Conservation (phyloP, 345 rosid genomes). For the Geranium brycei region DNA sequence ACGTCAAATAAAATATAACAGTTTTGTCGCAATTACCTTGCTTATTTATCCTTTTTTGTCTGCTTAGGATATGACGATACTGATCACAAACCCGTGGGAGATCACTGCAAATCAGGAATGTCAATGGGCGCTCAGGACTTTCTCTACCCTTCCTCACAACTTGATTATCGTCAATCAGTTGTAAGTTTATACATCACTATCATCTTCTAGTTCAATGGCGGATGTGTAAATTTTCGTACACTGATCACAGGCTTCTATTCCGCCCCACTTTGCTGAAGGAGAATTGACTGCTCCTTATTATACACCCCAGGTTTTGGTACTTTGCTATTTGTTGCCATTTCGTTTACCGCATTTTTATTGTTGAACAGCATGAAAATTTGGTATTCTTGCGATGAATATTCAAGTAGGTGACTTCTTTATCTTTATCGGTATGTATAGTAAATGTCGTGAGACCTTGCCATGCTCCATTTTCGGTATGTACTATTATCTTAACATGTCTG, state of each 20-base stretch:
- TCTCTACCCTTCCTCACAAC: constrained; percentile 34
- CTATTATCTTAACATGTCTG: no score
- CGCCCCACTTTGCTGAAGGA: constrained; percentile 40
- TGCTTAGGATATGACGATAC: constrained; percentile 30
- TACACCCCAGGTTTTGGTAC: constrained; percentile 36
- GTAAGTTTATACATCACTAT: constrained; percentile 18
- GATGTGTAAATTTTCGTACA: neutral
- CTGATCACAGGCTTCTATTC: constrained; percentile 28
- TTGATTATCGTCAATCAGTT: constrained; percentile 22
- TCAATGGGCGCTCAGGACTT: constrained; percentile 34
- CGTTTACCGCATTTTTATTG: neutral
- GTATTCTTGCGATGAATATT: no score
- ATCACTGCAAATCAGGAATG: constrained; percentile 23
- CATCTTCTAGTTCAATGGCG: neutral
- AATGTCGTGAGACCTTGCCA: no score
- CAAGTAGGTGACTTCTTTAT: no score
- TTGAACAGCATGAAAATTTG: neutral
- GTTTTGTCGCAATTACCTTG: no score
- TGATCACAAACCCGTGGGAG: constrained; percentile 24
- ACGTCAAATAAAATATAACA: no score
- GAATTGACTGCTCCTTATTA: constrained; percentile 29
- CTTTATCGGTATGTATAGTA: no score
- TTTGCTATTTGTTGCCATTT: no score
- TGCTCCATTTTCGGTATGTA: no score
- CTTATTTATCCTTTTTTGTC: no score